Percentiles rank a stretch among this genome's conserved stretches.
phyloP scores from a whole-genome alignment of 768 basidiomycete genomes.

The Holtermanniella nyarrowii region DNA sequence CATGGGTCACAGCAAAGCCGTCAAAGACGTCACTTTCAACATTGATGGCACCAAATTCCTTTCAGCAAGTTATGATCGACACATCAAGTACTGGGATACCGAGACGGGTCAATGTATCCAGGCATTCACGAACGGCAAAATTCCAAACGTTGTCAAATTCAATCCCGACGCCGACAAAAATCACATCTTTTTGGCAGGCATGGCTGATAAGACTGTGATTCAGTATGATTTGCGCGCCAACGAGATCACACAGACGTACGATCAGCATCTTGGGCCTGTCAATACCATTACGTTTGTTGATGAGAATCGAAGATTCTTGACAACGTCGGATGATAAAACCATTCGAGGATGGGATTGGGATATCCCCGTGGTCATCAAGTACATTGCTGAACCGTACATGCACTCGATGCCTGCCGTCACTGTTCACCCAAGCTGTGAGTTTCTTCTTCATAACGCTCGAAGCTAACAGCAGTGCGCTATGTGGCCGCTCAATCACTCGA shows the following conservation, averaged over 20 bases:
- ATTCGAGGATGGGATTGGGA: constrained; percentile 99
- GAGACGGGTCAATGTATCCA: constrained; percentile 94
- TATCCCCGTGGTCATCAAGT: constrained; percentile 98
- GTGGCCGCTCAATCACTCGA: constrained; percentile 96
- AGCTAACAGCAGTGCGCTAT: constrained; percentile 61
- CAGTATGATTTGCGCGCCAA: constrained; percentile 96
- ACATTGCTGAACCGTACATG: constrained; percentile 98
- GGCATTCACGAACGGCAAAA: constrained; percentile 95
- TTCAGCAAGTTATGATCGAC: constrained; percentile 87
- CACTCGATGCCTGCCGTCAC: constrained; percentile 99
- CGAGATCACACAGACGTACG: constrained; percentile 96
- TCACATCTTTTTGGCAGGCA: constrained; percentile 89
- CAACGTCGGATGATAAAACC: constrained; percentile 97
- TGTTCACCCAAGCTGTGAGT: constrained; percentile 84
- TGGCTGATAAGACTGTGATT: constrained; percentile 98
- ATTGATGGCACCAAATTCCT: constrained; percentile 84
- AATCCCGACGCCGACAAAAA: constrained; percentile 96
- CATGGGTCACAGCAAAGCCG: constrained; percentile 90
- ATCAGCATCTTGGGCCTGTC: constrained; percentile 95
- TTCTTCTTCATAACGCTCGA: background rate
- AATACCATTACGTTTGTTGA: constrained; percentile 99
- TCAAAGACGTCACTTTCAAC: constrained; percentile 91
- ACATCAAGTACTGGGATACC: constrained; percentile 99
- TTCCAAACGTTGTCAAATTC: constrained; percentile 88
- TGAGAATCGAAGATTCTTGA: constrained; percentile 92